phyloP scores from a whole-genome alignment of 2,329 filamentous ascomycete species.

The Ophiostoma pallidulum region DNA sequence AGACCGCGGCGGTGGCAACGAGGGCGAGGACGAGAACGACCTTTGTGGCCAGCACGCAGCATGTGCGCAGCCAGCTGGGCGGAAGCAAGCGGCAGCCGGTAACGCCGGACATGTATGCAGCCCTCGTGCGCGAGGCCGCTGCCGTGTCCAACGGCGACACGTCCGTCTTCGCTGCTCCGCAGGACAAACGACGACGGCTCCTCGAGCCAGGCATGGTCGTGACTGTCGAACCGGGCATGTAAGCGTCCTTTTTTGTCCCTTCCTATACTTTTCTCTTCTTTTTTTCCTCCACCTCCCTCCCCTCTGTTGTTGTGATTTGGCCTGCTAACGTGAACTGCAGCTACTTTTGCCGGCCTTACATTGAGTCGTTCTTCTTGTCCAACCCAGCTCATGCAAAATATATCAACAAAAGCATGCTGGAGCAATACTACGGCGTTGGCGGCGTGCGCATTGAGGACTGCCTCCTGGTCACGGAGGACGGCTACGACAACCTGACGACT shows the following conservation, averaged over 20 bases:
- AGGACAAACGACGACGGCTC: slow-evolving; percentile 14
- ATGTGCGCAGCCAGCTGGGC: slow-evolving; percentile 18
- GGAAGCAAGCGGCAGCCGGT: slow-evolving; percentile 34
- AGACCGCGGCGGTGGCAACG: too few species aligned
- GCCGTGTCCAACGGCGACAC: slow-evolving; percentile 6
- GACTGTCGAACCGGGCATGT: slow-evolving; percentile 70
- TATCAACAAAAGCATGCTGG: slow-evolving; percentile 56
- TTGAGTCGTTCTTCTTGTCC: slow-evolving; percentile 58
- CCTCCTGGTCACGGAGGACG: slow-evolving; percentile 66
- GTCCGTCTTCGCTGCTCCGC: background rate
- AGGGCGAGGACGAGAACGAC: background rate
- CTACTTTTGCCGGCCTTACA: slow-evolving; percentile 66
- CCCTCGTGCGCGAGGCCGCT: slow-evolving; percentile 20
- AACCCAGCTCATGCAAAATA: slow-evolving; percentile 49
- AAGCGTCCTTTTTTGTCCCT: slow-evolving; percentile 22
- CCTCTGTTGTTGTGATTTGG: too few species aligned
- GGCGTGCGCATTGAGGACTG: slow-evolving; percentile 92
- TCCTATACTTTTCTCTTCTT: background rate
- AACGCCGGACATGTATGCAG: slow-evolving; percentile 26
- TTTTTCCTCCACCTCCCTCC: too few species aligned
- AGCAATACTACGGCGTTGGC: slow-evolving; percentile 66
- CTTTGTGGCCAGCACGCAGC: background rate
- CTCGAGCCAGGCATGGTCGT: slow-evolving; percentile 58
- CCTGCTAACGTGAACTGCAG: slow-evolving; percentile 26
- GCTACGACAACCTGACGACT: slow-evolving; percentile 74